Evolutionary conservation across 176 grass and related monocot species (phyloP), one percentile per base, ranked within the genome.

Genomic region (Alopecurus myosuroides): DNA sequence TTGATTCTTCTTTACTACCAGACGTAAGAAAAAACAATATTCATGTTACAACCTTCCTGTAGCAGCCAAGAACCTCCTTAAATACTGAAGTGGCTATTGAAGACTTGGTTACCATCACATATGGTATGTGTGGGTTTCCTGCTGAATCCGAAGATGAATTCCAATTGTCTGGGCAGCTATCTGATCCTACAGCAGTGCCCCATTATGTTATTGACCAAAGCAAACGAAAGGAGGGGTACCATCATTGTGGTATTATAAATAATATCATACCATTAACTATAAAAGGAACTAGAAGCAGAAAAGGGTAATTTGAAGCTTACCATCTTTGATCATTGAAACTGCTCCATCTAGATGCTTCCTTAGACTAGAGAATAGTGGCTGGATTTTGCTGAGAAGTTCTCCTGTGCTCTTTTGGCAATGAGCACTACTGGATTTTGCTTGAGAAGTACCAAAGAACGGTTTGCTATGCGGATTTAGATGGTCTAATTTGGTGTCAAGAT

Each of bases 21-120:
- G 41, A 82, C 35, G 76, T 75, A 45, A 81, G 53, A 89, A 62
- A n/a, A n/a, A 71, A 7, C 20, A 31, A 56, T 45, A 85, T 82
- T 8, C 53, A 86, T 88, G 84, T 9, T 60, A 70, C 77, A 89
- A 98, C 95, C 95, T 94, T 98, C 76, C 85, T 98, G 73, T 91
- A 98, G 90, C 95, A 98, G 61, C 66, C 82, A 82, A 98, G 95
- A 69, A 95, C 85, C 85, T 98, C 95, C 86, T 84, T 89, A 80
- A 89, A 91, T 71, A 98, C 81, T 72, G 86, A 88, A 82, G 74
- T 90, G 23, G 87, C 90, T 71, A 90, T 55, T 77, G 88, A 91
- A 93, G 70, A 65, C 77, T 88, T 86, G 51, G 91, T 86, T 85
- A 90, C 76, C 51, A 89, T 48, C 70, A 88, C 74, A 86, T 89